Percentiles rank a stretch among this genome's conserved stretches.
Conservation (phyloP, 495 filamentous ascomycete genomes). For the Penicillium parvum region DNA sequence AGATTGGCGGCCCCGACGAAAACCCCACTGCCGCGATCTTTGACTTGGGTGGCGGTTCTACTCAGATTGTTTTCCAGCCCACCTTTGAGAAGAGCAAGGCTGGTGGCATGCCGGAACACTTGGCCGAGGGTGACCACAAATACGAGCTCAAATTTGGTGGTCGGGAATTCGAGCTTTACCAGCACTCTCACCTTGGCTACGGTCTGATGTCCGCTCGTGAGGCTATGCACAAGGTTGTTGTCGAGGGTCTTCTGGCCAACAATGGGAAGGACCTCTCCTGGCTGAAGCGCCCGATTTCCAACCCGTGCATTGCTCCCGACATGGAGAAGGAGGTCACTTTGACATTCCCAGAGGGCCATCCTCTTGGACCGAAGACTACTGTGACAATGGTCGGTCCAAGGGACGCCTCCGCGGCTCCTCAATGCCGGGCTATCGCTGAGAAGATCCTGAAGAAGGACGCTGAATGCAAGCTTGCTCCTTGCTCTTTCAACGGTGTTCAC, state of each 20-base stretch:
- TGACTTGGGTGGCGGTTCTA: slow-evolving; percentile 93
- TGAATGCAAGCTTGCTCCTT: slow-evolving; percentile 76
- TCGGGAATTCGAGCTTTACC: slow-evolving; percentile 88
- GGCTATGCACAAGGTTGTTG: slow-evolving; percentile 68
- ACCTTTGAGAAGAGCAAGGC: slow-evolving; percentile 72
- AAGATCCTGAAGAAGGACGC: slow-evolving; percentile 85
- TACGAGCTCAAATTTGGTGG: slow-evolving; percentile 89
- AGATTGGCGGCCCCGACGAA: slow-evolving; percentile 89
- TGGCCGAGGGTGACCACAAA: slow-evolving; percentile 91
- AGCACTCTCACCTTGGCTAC: slow-evolving; percentile 96
- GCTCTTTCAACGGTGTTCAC: slow-evolving; percentile 95
- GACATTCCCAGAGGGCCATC: slow-evolving; percentile 56
- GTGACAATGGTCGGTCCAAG: slow-evolving; percentile 85
- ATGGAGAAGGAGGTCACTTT: slow-evolving; percentile 67
- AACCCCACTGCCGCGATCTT: slow-evolving; percentile 90
- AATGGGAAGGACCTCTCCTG: slow-evolving; percentile 50
- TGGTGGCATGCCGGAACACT: slow-evolving; percentile 83
- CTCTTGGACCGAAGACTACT: slow-evolving; percentile 55
- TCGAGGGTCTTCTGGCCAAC: slow-evolving; percentile 55
- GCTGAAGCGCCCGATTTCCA: slow-evolving; percentile 59
- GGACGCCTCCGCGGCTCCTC: slow-evolving; percentile 63
- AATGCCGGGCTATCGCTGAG: slow-evolving; percentile 87
- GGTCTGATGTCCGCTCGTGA: slow-evolving; percentile 93
- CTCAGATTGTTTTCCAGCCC: slow-evolving; percentile 96
- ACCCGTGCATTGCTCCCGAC: slow-evolving; percentile 86